phyloP scores from a whole-genome alignment of 306 rosid genomes.

The Pyrus betulifolia region DNA sequence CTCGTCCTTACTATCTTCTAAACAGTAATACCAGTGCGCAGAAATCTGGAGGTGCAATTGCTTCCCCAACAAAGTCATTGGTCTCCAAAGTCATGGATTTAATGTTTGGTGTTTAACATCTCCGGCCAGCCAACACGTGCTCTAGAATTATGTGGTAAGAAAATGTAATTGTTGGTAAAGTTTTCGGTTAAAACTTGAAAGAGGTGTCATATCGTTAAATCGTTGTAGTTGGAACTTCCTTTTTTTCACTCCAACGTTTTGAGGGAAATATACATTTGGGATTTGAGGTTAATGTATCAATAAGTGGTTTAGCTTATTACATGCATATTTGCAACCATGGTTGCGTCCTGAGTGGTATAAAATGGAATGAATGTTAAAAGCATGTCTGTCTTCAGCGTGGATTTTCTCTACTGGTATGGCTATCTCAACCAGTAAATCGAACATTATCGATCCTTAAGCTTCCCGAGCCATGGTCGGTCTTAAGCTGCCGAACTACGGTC shows the following conservation, averaged over 20 bases:
- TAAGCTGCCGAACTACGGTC: no score
- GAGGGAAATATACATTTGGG: background rate
- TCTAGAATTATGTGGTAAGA: conserved; percentile 20
- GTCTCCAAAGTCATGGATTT: conserved; percentile 83
- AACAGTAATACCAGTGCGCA: conserved; percentile 49
- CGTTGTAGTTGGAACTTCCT: no score
- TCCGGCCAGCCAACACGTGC: background rate
- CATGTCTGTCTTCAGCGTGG: no score
- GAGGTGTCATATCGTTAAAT: background rate
- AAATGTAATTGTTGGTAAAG: conserved; percentile 17
- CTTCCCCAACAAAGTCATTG: conserved; percentile 88
- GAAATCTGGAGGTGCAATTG: conserved; percentile 77
- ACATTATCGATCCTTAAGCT: no score
- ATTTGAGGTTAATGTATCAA: background rate
- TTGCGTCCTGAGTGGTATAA: background rate
- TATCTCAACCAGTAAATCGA: no score
- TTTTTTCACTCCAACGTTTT: background rate
- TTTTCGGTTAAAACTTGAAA: conserved; percentile 7
- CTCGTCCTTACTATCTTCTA: conserved; percentile 63
- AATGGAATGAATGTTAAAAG: background rate
- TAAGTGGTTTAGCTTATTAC: background rate
- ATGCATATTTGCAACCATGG: background rate
- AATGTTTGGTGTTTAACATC: conserved; percentile 83
- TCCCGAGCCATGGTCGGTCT: no score
- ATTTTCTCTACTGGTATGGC: background rate